Evolutionary conservation across 345 rosid genomes (phyloP).

Genomic region (Erodium maritimum): DNA sequence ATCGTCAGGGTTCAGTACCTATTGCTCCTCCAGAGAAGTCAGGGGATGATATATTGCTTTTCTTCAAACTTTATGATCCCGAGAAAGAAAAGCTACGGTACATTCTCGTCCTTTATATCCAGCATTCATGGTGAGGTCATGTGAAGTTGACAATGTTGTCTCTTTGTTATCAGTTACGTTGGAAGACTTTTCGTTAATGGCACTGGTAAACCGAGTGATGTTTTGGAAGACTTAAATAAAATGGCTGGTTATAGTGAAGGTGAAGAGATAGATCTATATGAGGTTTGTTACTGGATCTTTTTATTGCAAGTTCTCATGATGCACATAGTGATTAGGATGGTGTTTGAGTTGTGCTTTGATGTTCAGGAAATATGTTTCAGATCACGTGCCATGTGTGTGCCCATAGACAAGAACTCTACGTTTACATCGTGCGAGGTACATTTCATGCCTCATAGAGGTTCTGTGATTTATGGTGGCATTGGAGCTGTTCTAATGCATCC

Average conservation of each 20-base stretch:
- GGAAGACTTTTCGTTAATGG: slow-evolving; percentile 63
- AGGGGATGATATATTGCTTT: slow-evolving; percentile 56
- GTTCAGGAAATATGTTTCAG: slow-evolving; percentile 64
- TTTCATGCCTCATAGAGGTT: background rate
- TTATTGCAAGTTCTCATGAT: background rate
- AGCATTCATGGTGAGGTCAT: background rate
- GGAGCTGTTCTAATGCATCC: slow-evolving; percentile 1
- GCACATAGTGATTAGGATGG: background rate
- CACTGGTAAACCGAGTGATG: slow-evolving; percentile 40
- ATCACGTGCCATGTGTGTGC: slow-evolving; percentile 56
- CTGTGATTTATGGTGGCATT: background rate
- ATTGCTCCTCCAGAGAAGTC: slow-evolving; percentile 44
- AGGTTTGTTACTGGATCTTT: slow-evolving; percentile 48
- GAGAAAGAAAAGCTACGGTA: slow-evolving; percentile 52
- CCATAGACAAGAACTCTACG: slow-evolving; percentile 37
- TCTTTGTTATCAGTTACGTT: slow-evolving; percentile 28
- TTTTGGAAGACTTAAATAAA: slow-evolving; percentile 46
- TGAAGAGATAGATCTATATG: slow-evolving; percentile 61
- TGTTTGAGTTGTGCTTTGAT: slow-evolving; percentile 8
- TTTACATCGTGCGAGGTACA: slow-evolving; percentile 53
- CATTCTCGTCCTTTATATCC: slow-evolving; percentile 3
- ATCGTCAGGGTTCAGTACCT: slow-evolving; percentile 42
- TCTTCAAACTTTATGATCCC: slow-evolving; percentile 67
- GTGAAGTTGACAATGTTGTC: slow-evolving; percentile 6
- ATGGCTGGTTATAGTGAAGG: slow-evolving; percentile 59